phyloP scores from a whole-genome alignment of 2,329 filamentous ascomycete species.

The Fusarium sp. region DNA sequence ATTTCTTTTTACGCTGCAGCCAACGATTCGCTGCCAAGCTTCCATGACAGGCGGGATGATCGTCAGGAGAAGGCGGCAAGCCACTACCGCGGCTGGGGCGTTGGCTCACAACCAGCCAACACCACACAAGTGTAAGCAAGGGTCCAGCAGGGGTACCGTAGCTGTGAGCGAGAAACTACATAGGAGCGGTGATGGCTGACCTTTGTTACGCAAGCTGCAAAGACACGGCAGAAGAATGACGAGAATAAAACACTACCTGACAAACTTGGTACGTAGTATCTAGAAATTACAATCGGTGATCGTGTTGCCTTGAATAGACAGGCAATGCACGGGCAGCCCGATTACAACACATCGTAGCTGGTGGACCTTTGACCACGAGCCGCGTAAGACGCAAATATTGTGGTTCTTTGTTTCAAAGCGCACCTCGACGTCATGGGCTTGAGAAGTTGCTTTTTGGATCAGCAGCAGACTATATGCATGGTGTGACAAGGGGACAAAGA shows the following conservation, averaged over 20 bases:
- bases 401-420: constrained; percentile 45
- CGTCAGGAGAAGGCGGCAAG: constrained; percentile 47
- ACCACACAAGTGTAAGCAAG: constrained; percentile 13
- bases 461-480: constrained; percentile 37
- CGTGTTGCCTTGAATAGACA: background rate
- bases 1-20: constrained; percentile 36
- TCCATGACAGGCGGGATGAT: constrained; percentile 36
- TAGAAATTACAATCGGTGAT: constrained; percentile 16
- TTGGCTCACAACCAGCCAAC: constrained; percentile 29
- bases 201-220: constrained; percentile 21
- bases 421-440: constrained; percentile 44
- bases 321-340: background rate
- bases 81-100: constrained; percentile 38
- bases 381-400: constrained; percentile 37
- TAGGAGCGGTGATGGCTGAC: background rate
- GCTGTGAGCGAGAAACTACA: too few species aligned
- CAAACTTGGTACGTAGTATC: background rate
- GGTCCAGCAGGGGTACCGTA: constrained; percentile 24
- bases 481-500: constrained; percentile 43
- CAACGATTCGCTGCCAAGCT: constrained; percentile 39
- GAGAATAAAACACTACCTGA: constrained; percentile 11
- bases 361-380: constrained; percentile 32
- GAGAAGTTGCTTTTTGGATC: constrained; percentile 31
- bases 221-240: background rate
- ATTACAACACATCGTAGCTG: background rate